These are phyloP conservation scores for Podaxis rugospora DNA, from an alignment of 768 basidiomycete species.

Conservation along the genomic window DNA sequence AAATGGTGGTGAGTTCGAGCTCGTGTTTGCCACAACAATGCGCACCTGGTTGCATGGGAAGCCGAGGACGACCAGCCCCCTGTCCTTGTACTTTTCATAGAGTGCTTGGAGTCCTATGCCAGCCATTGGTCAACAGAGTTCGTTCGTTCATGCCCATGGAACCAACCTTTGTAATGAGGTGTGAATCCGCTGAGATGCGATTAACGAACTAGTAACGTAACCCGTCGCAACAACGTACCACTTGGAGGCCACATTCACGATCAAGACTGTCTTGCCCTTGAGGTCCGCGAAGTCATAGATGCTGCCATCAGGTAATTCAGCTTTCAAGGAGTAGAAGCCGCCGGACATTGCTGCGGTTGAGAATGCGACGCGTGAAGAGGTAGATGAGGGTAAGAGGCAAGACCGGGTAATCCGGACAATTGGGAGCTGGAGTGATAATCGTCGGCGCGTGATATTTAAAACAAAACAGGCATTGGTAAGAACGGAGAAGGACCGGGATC, in stretches of 20 bases:
- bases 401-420: background rate
- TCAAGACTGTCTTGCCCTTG: conserved; percentile 72
- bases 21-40: background rate
- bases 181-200: conserved; percentile 64
- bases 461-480: conserved; percentile 22
- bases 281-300: conserved; percentile 61
- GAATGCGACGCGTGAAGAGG: background rate
- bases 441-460: conserved; percentile 17
- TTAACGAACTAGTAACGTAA: background rate
- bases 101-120: conserved; percentile 68
- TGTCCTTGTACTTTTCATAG: conserved; percentile 77
- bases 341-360: conserved; percentile 14
- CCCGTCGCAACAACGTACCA: conserved; percentile 42
- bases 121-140: background rate
- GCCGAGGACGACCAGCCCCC: conserved; percentile 74
- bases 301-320: conserved; percentile 52
- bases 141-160: too few species aligned
- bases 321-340: conserved; percentile 66
- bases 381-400: background rate
- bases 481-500: conserved; percentile 23
- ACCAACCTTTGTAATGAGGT: conserved; percentile 66
- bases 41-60: conserved; percentile 88
- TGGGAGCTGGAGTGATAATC: background rate
- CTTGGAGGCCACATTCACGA: conserved; percentile 75
- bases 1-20: background rate